Conservation (phyloP, 108 stramenopile genomes). For the Fistulifera pelliculosa region DNA sequence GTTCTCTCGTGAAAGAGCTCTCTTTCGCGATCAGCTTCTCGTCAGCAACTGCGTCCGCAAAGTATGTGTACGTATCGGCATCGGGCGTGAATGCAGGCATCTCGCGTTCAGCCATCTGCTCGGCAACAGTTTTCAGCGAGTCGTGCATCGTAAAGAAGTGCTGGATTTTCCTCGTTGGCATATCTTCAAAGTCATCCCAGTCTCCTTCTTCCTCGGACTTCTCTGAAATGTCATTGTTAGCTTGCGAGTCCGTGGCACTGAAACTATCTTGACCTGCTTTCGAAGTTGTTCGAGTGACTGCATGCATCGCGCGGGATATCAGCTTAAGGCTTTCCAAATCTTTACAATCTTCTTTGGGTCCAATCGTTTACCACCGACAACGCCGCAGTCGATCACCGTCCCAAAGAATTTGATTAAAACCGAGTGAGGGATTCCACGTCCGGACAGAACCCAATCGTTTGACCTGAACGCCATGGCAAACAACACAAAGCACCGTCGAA, state of each 20-base stretch:
- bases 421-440: slow-evolving; percentile 69
- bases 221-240: neutral
- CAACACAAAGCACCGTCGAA: slow-evolving; percentile 72
- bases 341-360: slow-evolving; percentile 30
- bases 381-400: slow-evolving; percentile 41
- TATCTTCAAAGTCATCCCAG: slow-evolving; percentile 42
- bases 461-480: slow-evolving; percentile 79
- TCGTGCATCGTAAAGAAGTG: slow-evolving; percentile 69
- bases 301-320: slow-evolving; percentile 66
- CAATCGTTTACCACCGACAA: neutral
- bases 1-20: neutral
- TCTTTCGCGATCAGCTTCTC: slow-evolving; percentile 28
- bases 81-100: slow-evolving; percentile 56
- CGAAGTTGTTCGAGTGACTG: slow-evolving; percentile 12
- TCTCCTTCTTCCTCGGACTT: slow-evolving; percentile 22
- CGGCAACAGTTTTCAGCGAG: slow-evolving; percentile 71
- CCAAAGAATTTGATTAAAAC: slow-evolving; percentile 65
- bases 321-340: slow-evolving; percentile 77
- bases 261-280: slow-evolving; percentile 4
- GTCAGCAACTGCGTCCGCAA: slow-evolving; percentile 33
- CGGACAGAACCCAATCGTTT: slow-evolving; percentile 69
- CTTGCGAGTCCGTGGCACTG: too few species aligned
- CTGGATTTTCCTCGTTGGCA: slow-evolving; percentile 23
- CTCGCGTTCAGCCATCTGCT: slow-evolving; percentile 69
- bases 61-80: slow-evolving; percentile 66